phyloP scores from a whole-genome alignment of 805 yeast species.

The Candida krabiensis region DNA sequence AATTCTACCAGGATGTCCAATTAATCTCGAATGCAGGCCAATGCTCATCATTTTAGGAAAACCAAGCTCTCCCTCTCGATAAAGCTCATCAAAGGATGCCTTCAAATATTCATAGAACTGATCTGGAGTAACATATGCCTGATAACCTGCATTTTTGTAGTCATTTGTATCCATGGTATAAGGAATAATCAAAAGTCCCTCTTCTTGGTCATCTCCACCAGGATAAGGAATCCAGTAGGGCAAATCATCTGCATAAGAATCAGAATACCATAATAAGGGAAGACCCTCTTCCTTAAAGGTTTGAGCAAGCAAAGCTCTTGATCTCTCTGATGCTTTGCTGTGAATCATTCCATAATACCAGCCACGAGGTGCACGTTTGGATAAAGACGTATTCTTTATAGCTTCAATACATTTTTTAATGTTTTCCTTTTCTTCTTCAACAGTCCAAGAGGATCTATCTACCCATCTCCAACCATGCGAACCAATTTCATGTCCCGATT shows the following conservation, averaged over 20 bases:
- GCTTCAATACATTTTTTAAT: conserved; percentile 30
- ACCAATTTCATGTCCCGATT: conserved; percentile 39
- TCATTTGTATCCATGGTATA: conserved; percentile 30
- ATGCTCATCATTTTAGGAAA: conserved; percentile 36
- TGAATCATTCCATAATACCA: conserved; percentile 35
- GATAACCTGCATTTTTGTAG: conserved; percentile 24
- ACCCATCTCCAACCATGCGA: conserved; percentile 41
- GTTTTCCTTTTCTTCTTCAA: conserved; percentile 35
- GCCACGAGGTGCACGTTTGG: conserved; percentile 37
- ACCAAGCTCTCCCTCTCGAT: conserved; percentile 31
- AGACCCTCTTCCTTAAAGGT: conserved; percentile 26
- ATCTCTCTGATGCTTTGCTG: conserved; percentile 31
- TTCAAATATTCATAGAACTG: conserved; percentile 32
- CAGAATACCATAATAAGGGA: conserved; percentile 36
- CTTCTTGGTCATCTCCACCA: conserved; percentile 18
- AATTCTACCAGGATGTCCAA: conserved; percentile 38
- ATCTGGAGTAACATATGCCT: conserved; percentile 26
- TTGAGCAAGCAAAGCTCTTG: conserved; percentile 15
- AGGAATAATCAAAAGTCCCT: conserved; percentile 28
- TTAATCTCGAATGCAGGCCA: conserved; percentile 36
- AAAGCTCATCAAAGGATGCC: conserved; percentile 36
- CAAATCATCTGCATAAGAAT: conserved; percentile 37
- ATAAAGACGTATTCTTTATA: conserved; percentile 25
- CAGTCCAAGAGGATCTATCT: conserved; percentile 29
- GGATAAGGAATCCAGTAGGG: conserved; percentile 34